Evolutionary conservation across 2,329 filamentous ascomycete species (phyloP), one percentile per base, ranked within the genome.

Genomic region (Verticillium isaacii): DNA sequence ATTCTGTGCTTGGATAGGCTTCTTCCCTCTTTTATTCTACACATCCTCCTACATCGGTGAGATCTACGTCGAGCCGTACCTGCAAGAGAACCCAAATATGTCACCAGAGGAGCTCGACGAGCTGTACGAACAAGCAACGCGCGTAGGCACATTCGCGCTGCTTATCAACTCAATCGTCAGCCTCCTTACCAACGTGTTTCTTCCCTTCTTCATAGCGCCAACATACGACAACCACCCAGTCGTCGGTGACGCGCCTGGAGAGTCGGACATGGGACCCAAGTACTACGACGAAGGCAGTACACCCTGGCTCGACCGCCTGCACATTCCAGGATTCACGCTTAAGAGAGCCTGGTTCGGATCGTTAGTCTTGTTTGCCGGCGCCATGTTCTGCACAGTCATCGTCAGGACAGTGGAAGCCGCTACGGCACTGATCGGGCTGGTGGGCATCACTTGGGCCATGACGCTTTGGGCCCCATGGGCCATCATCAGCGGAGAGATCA

Each of bases 21-120:
- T 94, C 86, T 98, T 97, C 70, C 93, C 93, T 1, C 93, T 97
- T 74, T 82, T 98, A 2, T 97, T 96, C 77, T 98, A 98, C 78
- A 92, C 92, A 5, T 96, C 93, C 1, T 96, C 92, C 19, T 98
- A 95, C 74, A 90, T 97, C 67, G 93, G 91, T 64, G 92, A 97
- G 72, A 91, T 98, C 61, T 97, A 97, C 69, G 90, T 92, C 19
- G 89, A 97, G 71, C 92, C 92, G 0, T 90, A 85, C 67, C 88
- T 97, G 59, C 82, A 87, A 66, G 79, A 85, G 59, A 90, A 97
- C 67, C 93, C 92, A 0, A 78, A 94, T 72, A 89, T 97, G 81
- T 85, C 88, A 0, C 84, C 89, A 0, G 82, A 84, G 17, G 88
- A 97, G 68, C 86, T 97, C 63, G 89, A 97, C 69, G 76, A 81